Percentiles rank a stretch among this genome's conserved stretches.
phyloP scores from a whole-genome alignment of 2,329 filamentous ascomycete species.

The Rhinocladiella similis region DNA sequence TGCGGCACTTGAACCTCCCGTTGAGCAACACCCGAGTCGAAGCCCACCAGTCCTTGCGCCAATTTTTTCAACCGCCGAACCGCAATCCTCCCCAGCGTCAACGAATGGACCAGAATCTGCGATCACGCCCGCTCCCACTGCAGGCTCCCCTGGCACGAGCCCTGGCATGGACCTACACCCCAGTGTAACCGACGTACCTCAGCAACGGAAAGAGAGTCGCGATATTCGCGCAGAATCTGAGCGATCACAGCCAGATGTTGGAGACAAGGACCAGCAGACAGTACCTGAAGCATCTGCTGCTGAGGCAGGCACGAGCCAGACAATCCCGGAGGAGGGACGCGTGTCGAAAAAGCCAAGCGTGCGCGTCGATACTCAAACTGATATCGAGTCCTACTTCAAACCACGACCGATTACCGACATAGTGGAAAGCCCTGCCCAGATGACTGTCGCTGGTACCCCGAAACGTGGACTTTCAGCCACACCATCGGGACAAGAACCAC shows the following conservation, averaged over 20 bases:
- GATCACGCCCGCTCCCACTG: conserved; percentile 68
- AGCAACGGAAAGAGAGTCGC: conserved; percentile 15
- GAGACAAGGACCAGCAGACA: neutral
- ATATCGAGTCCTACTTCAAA: conserved; percentile 23
- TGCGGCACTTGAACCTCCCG: neutral
- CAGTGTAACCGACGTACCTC: neutral
- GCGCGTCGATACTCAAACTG: conserved; percentile 26
- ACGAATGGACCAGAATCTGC: conserved; percentile 69
- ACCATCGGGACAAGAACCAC: conserved; percentile 36
- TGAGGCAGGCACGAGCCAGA: conserved; percentile 16
- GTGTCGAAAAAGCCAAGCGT: conserved; percentile 19
- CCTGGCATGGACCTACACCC: conserved; percentile 61
- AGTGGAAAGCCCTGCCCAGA: conserved; percentile 26
- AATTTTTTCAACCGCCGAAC: conserved; percentile 29
- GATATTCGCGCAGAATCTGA: conserved; percentile 10
- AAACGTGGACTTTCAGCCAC: conserved; percentile 31
- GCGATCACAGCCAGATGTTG: neutral
- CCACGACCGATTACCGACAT: conserved; percentile 12
- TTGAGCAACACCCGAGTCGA: conserved; percentile 2
- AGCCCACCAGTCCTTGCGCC: conserved; percentile 14
- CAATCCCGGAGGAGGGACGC: neutral
- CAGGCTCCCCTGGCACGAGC: conserved; percentile 72
- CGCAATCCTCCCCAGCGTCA: conserved; percentile 57
- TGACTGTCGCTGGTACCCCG: conserved; percentile 26
- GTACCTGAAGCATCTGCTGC: neutral